Evolutionary conservation across 805 yeast genomes (phyloP), one percentile per base, ranked within the genome.

Genomic region (Wickerhamiella lipophila): DNA sequence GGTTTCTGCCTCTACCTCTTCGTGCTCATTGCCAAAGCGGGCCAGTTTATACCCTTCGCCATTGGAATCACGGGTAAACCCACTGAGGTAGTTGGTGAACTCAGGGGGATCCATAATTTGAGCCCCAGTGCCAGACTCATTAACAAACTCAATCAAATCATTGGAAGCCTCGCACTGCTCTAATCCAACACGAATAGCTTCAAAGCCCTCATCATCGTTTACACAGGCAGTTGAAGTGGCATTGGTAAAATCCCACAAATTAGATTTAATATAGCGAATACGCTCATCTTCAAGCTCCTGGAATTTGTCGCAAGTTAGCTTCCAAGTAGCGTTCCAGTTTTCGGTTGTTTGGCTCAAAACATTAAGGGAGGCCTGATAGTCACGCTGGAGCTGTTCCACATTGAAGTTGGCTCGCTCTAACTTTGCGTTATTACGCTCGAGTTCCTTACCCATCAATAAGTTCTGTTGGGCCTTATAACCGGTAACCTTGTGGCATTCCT

Each of bases 241-340:
- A 63, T 85, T 85, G 42, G 89, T 78, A 58, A 72, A 84, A 39
- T 78, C 82, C 83, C 94, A 86, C 51, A 86, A 63, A 55, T 79
- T 83, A 15, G 80, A 68, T 57, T 83, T 81, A 50, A 82, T 59
- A 53, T 78, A 73, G 56, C 80, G 81, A 49, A 83, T 74, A 53
- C 88, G 73, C 59, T 82, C 86, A 44, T 77, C 75, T 60, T 85
- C 95, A 42, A 82, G 63, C 47, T 68, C 72, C 63, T 85, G 87
- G 53, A 81, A 69, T 53, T 73, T 74, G 53, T 72, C 76, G 41
- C 84, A 73, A 0, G 82, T 71, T 4, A 68, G 60, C 50, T 71
- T 69, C 95, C 95, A 85, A 55, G 84, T 87, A 26, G 75, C 65
- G 49, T 75, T 72, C 81, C 85, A 86, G 2, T 72, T 62, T 32